These are phyloP conservation scores for Bolboschoenus planiculmis DNA, from an alignment of 176 grass and related monocot genomes.

Conservation along the genomic window DNA sequence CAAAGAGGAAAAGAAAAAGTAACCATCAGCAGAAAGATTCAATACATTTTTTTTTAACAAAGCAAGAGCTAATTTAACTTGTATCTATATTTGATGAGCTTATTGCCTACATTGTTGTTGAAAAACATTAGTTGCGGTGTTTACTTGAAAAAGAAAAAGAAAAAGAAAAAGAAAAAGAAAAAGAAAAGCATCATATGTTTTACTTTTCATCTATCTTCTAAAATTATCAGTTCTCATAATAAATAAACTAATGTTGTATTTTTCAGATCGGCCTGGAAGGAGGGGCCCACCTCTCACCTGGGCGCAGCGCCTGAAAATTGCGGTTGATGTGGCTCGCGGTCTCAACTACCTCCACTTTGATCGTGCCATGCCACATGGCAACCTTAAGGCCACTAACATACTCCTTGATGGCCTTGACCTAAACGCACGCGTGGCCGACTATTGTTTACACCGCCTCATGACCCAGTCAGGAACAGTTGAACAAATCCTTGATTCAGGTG, in stretches of 20 bases:
- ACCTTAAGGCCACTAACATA: constrained; percentile 92
- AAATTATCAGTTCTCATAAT: too few species aligned
- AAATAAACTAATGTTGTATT: not conserved
- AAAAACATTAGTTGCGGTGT: not conserved
- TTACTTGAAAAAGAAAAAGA: not conserved
- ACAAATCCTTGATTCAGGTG: constrained; percentile 74
- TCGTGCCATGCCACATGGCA: constrained; percentile 83
- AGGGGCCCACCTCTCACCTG: constrained; percentile 83
- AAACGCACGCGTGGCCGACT: constrained; percentile 68
- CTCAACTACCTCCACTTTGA: constrained; percentile 99
- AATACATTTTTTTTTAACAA: not conserved
- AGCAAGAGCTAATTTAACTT: not conserved
- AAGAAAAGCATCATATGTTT: not conserved
- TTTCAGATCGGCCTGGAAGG: constrained; percentile 72
- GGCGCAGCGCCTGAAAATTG: constrained; percentile 84
- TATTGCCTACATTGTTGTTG: not conserved
- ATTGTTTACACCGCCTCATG: constrained; percentile 92
- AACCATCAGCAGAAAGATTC: not conserved
- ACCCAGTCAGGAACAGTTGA: constrained; percentile 53
- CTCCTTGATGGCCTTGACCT: constrained; percentile 85
- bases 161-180: not conserved
- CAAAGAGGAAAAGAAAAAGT: not conserved
- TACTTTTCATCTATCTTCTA: not conserved
- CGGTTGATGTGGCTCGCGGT: constrained; percentile 66
- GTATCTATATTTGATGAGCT: not conserved